A percentile compares a stretch with the other conserved stretches of the same genome.
These are phyloP conservation scores for Pyrenopolyporus hunteri DNA, from an alignment of 495 filamentous ascomycete species.

Conservation along the genomic window DNA sequence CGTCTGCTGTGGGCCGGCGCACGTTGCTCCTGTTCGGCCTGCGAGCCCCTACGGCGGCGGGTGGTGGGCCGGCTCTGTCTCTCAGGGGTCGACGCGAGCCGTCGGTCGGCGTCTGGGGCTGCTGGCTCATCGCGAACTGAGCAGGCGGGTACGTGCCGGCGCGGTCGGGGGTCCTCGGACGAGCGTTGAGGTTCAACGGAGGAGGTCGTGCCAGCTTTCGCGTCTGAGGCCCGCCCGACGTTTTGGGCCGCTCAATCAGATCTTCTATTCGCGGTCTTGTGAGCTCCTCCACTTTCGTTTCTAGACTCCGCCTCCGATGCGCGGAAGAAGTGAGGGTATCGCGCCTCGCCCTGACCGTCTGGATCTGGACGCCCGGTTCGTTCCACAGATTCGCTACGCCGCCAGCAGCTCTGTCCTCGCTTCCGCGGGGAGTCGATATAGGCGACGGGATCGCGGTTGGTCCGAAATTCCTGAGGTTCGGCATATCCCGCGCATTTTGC, in stretches of 20 bases:
- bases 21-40: constrained; percentile 22
- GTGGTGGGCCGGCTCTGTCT: constrained; percentile 21
- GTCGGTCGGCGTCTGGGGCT: constrained; percentile 25
- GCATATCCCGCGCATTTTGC: constrained; percentile 18
- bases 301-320: constrained; percentile 47
- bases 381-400: constrained; percentile 19
- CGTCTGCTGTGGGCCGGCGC: constrained; percentile 22
- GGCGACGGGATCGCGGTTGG: constrained; percentile 40
- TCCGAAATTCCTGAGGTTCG: constrained; percentile 27
- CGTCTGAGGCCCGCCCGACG: constrained; percentile 15
- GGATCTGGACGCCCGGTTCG: constrained; percentile 50
- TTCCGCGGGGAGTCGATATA: constrained; percentile 34
- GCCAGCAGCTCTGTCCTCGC: constrained; percentile 38
- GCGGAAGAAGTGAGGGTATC: constrained; percentile 48
- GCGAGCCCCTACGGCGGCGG: constrained; percentile 22
- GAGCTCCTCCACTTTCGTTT: constrained; percentile 54
- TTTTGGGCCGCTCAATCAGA: constrained; percentile 17
- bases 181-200: constrained; percentile 30
- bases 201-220: constrained; percentile 31
- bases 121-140: constrained; percentile 13
- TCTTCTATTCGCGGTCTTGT: constrained; percentile 33
- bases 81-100: constrained; percentile 13
- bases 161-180: constrained; percentile 26
- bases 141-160: constrained; percentile 32
- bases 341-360: constrained; percentile 49